Percentiles rank a stretch among this genome's conserved stretches.
Conservation (phyloP, 768 basidiomycete genomes). For the Panaeolus papilionaceus region DNA sequence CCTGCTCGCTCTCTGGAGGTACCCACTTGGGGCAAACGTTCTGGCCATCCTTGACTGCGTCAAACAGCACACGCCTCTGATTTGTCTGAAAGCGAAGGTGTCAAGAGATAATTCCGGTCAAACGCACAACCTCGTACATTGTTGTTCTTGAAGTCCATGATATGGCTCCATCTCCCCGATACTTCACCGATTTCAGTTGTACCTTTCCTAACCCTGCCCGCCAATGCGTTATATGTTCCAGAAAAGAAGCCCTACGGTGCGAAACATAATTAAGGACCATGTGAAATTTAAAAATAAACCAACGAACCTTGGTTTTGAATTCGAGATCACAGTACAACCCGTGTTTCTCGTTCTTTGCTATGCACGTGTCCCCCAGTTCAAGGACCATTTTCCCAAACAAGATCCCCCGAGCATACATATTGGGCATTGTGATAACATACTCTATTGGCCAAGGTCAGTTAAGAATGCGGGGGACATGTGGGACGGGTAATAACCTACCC, state of each 20-base stretch:
- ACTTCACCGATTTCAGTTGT: slow-evolving; percentile 81
- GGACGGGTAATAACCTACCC: slow-evolving; percentile 53
- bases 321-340: slow-evolving; percentile 83
- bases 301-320: slow-evolving; percentile 93
- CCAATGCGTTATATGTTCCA: slow-evolving; percentile 91
- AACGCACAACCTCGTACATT: slow-evolving; percentile 51
- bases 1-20: slow-evolving; percentile 86
- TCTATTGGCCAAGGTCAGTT: slow-evolving; percentile 47
- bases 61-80: slow-evolving; percentile 81
- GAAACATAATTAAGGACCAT: slow-evolving; percentile 4
- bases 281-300: not conserved
- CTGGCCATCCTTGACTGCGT: slow-evolving; percentile 78
- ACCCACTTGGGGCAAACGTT: slow-evolving; percentile 83
- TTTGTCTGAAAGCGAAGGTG: slow-evolving; percentile 52
- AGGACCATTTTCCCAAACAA: slow-evolving; percentile 94
- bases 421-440: slow-evolving; percentile 94
- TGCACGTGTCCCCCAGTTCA: slow-evolving; percentile 91
- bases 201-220: slow-evolving; percentile 76
- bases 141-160: slow-evolving; percentile 82
- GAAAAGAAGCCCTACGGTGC: slow-evolving; percentile 87
- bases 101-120: slow-evolving; percentile 2
- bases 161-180: slow-evolving; percentile 87
- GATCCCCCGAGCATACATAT: slow-evolving; percentile 93
- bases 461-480: slow-evolving; percentile 20
- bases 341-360: slow-evolving; percentile 81